These are phyloP conservation scores for Jatropha multifida DNA, from an alignment of 441 rosid genomes.

Conservation along the genomic window DNA sequence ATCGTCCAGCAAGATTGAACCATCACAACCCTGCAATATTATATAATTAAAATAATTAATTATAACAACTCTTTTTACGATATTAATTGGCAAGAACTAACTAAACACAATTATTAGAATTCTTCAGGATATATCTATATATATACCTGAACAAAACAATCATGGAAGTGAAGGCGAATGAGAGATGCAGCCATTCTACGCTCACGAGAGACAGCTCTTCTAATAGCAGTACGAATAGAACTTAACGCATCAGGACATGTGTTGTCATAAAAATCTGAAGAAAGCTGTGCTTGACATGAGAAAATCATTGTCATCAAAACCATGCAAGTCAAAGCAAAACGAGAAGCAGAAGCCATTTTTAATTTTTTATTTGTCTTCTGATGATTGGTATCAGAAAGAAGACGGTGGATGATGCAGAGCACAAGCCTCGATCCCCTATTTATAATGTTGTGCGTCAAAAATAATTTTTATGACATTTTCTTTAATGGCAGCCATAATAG, in stretches of 20 bases:
- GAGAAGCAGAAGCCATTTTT: background rate
- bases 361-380: background rate
- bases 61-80: too few relatives aligned
- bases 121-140: too few relatives aligned
- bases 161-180: constrained; percentile 62
- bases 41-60: background rate
- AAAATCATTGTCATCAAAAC: background rate
- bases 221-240: constrained; percentile 42
- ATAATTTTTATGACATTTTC: background rate
- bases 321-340: background rate
- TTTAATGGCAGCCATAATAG: background rate
- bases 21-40: constrained; percentile 57
- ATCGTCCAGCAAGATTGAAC: constrained; percentile 50
- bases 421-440: background rate
- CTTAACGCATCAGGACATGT: constrained; percentile 48
- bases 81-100: background rate
- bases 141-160: constrained; percentile 56
- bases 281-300: constrained; percentile 44
- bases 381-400: background rate
- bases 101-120: background rate
- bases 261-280: constrained; percentile 39
- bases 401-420: background rate
- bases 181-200: constrained; percentile 66
- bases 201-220: constrained; percentile 30
- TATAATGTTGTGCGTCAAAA: background rate